Conservation (phyloP, 164 flowering plant species). For the Warburgia ugandensis region DNA sequence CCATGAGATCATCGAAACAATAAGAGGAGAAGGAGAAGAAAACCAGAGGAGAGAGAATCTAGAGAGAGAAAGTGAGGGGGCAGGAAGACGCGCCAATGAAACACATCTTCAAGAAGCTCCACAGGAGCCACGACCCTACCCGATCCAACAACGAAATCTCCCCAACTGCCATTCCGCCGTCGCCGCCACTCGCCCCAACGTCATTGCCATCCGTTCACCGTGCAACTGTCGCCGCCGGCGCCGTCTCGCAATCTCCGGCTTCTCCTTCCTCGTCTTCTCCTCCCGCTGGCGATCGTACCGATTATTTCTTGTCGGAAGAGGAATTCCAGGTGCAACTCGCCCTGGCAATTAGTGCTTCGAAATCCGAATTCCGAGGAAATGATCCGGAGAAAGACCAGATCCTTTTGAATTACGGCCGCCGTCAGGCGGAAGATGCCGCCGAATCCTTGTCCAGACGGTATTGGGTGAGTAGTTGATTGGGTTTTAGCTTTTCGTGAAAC, state of each 20-base stretch:
- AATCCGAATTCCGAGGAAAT: constrained; percentile 40
- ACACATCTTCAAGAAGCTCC: constrained; percentile 95
- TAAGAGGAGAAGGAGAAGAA: too few relatives aligned
- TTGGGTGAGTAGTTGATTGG: constrained; percentile 48
- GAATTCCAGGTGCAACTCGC: constrained; percentile 91
- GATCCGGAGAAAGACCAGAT: constrained; percentile 76
- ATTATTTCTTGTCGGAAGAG: constrained; percentile 75
- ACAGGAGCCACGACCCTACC: constrained; percentile 48
- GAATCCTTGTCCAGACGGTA: constrained; percentile 52
- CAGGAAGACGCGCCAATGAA: too few relatives aligned
- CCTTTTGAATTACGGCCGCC: constrained; percentile 51
- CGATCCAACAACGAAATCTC: constrained; percentile 48
- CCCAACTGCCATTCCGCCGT: neutral
- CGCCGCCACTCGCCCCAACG: constrained; percentile 14
- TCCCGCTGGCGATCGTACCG: constrained; percentile 19
- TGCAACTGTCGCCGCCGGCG: constrained; percentile 11
- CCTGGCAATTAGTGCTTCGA: constrained; percentile 87
- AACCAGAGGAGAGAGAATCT: too few relatives aligned
- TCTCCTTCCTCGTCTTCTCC: neutral
- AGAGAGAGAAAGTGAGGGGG: too few relatives aligned
- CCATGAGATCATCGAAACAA: too few relatives aligned
- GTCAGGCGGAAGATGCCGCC: constrained; percentile 25
- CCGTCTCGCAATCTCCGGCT: neutral
- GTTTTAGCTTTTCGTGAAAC: neutral
- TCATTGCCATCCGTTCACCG: constrained; percentile 35